Evolutionary conservation across 2,329 filamentous ascomycete species (phyloP).

Genomic region (Microthyrium microscopicum): DNA sequence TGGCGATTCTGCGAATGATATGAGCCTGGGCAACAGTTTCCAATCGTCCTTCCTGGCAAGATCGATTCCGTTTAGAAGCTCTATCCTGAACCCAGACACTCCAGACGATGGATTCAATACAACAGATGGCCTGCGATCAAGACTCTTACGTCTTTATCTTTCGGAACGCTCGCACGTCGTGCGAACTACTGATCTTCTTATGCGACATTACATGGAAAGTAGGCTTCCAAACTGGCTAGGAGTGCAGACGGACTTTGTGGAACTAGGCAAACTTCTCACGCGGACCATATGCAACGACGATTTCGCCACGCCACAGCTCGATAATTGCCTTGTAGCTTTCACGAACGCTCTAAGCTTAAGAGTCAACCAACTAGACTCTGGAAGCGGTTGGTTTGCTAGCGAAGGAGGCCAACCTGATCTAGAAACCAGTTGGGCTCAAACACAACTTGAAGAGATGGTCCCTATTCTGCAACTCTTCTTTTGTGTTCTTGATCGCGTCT

Average conservation of each 20-base stretch:
- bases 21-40: neutral
- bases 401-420: conserved; percentile 36
- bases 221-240: too few relatives aligned
- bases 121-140: neutral
- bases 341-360: too few relatives aligned
- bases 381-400: conserved; percentile 30
- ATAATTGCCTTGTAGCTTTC: too few relatives aligned
- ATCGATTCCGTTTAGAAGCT: too few relatives aligned
- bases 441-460: conserved; percentile 50
- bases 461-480: conserved; percentile 61
- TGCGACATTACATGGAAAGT: conserved; percentile 24
- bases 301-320: too few relatives aligned
- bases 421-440: conserved; percentile 46
- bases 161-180: conserved; percentile 50
- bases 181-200: conserved; percentile 19
- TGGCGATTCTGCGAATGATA: too few relatives aligned
- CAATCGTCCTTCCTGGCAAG: neutral
- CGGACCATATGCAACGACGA: too few relatives aligned
- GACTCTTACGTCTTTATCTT: conserved; percentile 50
- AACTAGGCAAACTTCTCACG: too few relatives aligned
- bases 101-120: conserved; percentile 10
- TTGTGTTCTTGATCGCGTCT: conserved; percentile 11
- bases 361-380: conserved; percentile 26
- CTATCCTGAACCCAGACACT: too few relatives aligned
- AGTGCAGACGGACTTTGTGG: too few relatives aligned